Evolutionary conservation across 352 stramenopile species (phyloP).

Genomic region (Globisporangium cylindrosporum): DNA sequence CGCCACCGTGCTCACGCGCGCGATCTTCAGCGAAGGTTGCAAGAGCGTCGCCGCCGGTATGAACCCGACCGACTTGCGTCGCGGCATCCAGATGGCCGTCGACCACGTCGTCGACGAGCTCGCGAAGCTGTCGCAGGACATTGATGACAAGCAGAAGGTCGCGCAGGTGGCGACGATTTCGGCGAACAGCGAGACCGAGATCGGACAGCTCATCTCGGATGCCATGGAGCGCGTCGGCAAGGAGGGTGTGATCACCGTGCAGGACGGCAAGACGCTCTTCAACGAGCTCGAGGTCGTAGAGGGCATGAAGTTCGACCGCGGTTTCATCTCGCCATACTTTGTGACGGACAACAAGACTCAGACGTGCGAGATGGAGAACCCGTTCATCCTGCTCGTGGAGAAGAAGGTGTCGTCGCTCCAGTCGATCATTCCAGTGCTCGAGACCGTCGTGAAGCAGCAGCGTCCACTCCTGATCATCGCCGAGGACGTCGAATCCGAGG

Average conservation of each 20-base stretch:
- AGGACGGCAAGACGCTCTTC: conserved; percentile 99
- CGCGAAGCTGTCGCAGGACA: conserved; percentile 94
- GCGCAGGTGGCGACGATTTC: conserved; percentile 99
- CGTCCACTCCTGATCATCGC: conserved; percentile 98
- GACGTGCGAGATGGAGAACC: conserved; percentile 98
- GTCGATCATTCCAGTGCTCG: conserved; percentile 96
- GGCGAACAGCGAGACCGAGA: conserved; percentile 98
- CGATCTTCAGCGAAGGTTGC: conserved; percentile 99
- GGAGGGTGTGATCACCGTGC: conserved; percentile 97
- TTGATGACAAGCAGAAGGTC: conserved; percentile 99
- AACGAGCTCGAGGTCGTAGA: conserved; percentile 99
- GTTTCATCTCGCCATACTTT: conserved; percentile 99
- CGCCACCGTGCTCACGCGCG: conserved; percentile 97
- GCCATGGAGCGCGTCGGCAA: conserved; percentile 99
- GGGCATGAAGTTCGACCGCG: conserved; percentile 99
- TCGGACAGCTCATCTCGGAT: conserved; percentile 97
- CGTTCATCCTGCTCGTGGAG: conserved; percentile 99
- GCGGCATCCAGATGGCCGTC: conserved; percentile 98
- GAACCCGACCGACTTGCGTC: conserved; percentile 99
- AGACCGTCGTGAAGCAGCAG: conserved; percentile 97
- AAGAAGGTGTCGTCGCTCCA: conserved; percentile 99
- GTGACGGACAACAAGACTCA: conserved; percentile 99
- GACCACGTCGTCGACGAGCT: conserved; percentile 96
- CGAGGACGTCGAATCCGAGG: conserved; percentile 99
- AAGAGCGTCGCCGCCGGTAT: conserved; percentile 99